phyloP scores from a whole-genome alignment of 352 stramenopile species.

The Globisporangium nodosum region DNA sequence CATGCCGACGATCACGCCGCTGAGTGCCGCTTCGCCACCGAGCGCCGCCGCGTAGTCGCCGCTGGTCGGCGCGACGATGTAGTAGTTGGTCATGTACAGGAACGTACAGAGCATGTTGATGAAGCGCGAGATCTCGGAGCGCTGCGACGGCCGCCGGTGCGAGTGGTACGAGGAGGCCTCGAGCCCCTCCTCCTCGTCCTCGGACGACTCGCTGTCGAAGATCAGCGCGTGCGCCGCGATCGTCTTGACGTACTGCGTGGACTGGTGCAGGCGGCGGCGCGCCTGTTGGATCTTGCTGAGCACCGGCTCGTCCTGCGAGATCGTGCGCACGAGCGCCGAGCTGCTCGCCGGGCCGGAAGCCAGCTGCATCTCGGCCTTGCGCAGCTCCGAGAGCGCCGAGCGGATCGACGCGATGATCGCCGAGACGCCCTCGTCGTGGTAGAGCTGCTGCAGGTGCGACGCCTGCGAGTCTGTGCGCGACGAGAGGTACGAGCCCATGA shows the following conservation, averaged over 20 bases:
- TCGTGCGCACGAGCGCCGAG: conserved; percentile 30
- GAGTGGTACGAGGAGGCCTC: conserved; percentile 30
- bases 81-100: conserved; percentile 99
- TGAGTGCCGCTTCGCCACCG: conserved; percentile 85
- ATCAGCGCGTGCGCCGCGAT: conserved; percentile 78
- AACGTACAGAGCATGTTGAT: conserved; percentile 95
- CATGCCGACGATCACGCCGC: conserved; percentile 95
- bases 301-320: conserved; percentile 76
- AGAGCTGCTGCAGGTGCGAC: conserved; percentile 79
- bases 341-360: neutral
- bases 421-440: conserved; percentile 86
- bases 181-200: conserved; percentile 69
- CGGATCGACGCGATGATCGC: conserved; percentile 83
- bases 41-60: conserved; percentile 89
- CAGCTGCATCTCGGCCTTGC: conserved; percentile 41
- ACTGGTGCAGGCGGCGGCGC: conserved; percentile 63
- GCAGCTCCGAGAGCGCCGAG: conserved; percentile 53
- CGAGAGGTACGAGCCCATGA: conserved; percentile 81
- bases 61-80: conserved; percentile 95
- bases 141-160: conserved; percentile 40
- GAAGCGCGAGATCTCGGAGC: conserved; percentile 63
- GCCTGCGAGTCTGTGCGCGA: conserved; percentile 78
- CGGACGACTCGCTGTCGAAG: conserved; percentile 74
- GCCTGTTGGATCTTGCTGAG: conserved; percentile 65
- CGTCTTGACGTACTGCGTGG: conserved; percentile 81